Base-by-base conservation (phyloP, 345 rosid species). In the Raphanus sativus region DNA sequence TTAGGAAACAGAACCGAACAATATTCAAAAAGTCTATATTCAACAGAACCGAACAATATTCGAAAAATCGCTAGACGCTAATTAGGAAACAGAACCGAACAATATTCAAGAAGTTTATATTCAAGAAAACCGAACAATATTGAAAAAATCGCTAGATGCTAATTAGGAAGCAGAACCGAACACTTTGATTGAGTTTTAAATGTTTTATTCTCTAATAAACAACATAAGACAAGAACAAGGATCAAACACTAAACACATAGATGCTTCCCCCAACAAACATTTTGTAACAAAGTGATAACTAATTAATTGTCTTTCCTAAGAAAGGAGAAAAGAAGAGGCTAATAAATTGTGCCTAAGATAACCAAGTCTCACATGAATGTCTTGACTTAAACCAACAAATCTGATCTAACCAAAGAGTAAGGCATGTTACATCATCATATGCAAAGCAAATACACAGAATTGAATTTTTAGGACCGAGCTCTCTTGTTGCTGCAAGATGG, bases 401-500 rank as follows among this genome's bases (percentile, higher is more conserved):
- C 85, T 80, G 78, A 82, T 81, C 83, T 81, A 68, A 80, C 77
- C 65, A 80, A 70, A 85, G 81, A 85, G 83, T 84, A 83, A 85
- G 68, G 88, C 81, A 3, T 83, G 80, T 80, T 84, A 50, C 81
- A 76, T 62, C n/a, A n/a, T n/a, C 66, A 81, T 67, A 71, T 78
- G 76, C 82, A 77, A 83, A 61, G 50, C 50, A 78, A 75, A 75
- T 81, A 73, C 80, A 80, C 76, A 81, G 26, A 34, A 40, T 8
- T 42, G 8, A 75, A 6, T 62, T 66, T 62, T 69, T 63, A 8
- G 26, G 63, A 77, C 10, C 97, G 88, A 16, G 86, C 87, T 77
- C 95, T 89, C 86, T 93, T 93, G 87, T 89, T 93, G 87, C 93
- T 87, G 90, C 98, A 93, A 55, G 95, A 84, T 8, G 98, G 98